Evolutionary conservation across 2,329 filamentous ascomycete species (phyloP).

Genomic region (Claviceps cyperi): DNA sequence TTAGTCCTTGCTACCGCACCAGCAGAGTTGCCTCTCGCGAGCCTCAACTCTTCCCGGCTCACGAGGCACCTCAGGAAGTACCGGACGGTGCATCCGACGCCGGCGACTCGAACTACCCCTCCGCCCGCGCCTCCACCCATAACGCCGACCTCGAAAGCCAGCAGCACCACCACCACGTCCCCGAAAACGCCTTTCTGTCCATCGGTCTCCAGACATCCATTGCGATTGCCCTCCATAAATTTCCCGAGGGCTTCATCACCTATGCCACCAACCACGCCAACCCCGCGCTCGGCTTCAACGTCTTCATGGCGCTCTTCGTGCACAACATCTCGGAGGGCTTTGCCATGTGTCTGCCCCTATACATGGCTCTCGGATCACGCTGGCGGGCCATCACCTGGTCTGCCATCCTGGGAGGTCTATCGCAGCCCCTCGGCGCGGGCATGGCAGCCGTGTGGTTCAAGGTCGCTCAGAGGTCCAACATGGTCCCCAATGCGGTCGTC

Average conservation of each 20-base stretch:
- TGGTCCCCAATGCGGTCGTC: constrained; percentile 37
- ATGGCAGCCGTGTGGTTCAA: constrained; percentile 79
- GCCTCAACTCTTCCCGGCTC: constrained; percentile 15
- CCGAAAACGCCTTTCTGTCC: constrained; percentile 81
- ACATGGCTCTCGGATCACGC: constrained; percentile 74
- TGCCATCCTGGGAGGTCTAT: constrained; percentile 68
- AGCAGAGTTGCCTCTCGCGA: constrained; percentile 27
- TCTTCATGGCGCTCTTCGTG: constrained; percentile 91
- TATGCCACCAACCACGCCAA: constrained; percentile 97
- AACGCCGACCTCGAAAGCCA: constrained; percentile 39
- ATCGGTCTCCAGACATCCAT: constrained; percentile 94
- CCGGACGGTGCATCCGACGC: too few relatives aligned
- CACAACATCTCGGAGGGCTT: constrained; percentile 98
- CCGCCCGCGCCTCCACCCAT: constrained; percentile 15
- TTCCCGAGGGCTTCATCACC: constrained; percentile 77
- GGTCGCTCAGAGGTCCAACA: constrained; percentile 40
- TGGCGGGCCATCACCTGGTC: constrained; percentile 74
- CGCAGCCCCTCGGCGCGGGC: constrained; percentile 73
- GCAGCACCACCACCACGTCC: constrained; percentile 84
- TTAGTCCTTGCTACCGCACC: constrained; percentile 21
- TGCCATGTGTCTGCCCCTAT: constrained; percentile 81
- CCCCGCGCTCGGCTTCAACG: constrained; percentile 71
- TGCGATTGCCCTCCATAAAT: constrained; percentile 90
- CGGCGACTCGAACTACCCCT: constrained; percentile 10
- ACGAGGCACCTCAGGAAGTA: constrained; percentile 10